These are phyloP conservation scores for Colletotrichum lini DNA, from an alignment of 2,329 filamentous ascomycete genomes.

Conservation along the genomic window DNA sequence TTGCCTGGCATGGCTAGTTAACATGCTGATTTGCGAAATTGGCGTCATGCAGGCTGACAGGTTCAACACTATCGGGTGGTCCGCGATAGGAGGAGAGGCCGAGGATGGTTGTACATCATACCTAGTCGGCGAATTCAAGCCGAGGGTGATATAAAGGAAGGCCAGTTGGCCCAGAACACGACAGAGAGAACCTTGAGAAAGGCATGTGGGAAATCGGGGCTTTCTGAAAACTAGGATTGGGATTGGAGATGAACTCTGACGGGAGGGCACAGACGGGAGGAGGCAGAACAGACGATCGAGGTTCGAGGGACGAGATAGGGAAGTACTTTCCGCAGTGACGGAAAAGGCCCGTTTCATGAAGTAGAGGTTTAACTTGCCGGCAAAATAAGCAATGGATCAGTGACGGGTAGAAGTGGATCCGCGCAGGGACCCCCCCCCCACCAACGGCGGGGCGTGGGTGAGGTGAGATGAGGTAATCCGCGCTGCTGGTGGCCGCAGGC, in stretches of 20 bases:
- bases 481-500: slow-evolving; percentile 9
- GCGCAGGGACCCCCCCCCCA: slow-evolving; percentile 21
- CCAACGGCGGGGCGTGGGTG: slow-evolving; percentile 31
- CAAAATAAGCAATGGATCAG: slow-evolving; percentile 12
- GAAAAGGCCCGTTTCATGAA: accelerated
- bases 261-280: slow-evolving; percentile 23
- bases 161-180: not conserved
- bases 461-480: slow-evolving; percentile 18
- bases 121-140: not conserved
- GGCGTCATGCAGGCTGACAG: slow-evolving; percentile 21
- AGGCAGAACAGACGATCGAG: slow-evolving; percentile 12
- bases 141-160: not conserved
- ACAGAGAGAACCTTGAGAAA: not conserved
- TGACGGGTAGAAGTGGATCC: slow-evolving; percentile 38
- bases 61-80: not conserved
- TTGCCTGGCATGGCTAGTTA: not conserved
- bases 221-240: not conserved
- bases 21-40: not conserved
- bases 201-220: not conserved
- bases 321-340: not conserved
- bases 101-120: not conserved
- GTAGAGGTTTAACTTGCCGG: not conserved
- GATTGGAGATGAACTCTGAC: not conserved
- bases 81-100: not conserved
- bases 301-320: slow-evolving; percentile 2